A percentile compares a stretch with the other conserved stretches of the same genome.
Conservation (phyloP, 1,284 basidiomycete species). For the Papiliotrema flavescens region DNA sequence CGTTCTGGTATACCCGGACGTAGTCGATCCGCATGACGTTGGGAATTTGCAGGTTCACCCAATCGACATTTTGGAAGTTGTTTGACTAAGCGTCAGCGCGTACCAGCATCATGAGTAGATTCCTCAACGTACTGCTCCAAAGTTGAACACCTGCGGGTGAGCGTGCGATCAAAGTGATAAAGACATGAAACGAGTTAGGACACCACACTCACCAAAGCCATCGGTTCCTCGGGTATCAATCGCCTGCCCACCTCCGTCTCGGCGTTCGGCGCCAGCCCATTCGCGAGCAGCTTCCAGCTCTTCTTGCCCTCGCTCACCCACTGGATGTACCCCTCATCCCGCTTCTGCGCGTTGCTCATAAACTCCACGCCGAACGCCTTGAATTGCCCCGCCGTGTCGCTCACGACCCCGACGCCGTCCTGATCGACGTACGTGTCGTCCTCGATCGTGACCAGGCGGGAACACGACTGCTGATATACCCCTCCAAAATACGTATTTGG, state of each 20-base stretch:
- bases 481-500: constrained; percentile 74
- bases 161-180: background rate
- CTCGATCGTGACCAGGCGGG: constrained; percentile 56
- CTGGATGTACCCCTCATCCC: constrained; percentile 58
- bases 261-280: constrained; percentile 58
- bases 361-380: constrained; percentile 66
- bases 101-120: background rate
- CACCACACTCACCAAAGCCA: constrained; percentile 54
- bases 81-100: constrained; percentile 32
- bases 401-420: constrained; percentile 8
- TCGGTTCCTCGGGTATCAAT: constrained; percentile 73
- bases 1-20: constrained; percentile 51
- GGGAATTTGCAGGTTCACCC: constrained; percentile 46
- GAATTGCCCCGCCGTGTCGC: constrained; percentile 22
- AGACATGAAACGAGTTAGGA: too few relatives aligned
- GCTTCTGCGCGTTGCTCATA: constrained; percentile 58
- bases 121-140: constrained; percentile 50
- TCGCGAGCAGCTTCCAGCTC: constrained; percentile 56
- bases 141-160: constrained; percentile 28
- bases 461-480: constrained; percentile 72
- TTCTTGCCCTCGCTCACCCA: constrained; percentile 61
- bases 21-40: constrained; percentile 51
- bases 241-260: constrained; percentile 58
- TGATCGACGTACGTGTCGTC: constrained; percentile 45
- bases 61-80: constrained; percentile 51